Base-by-base conservation (phyloP, 1,284 basidiomycete genomes). In the Pascua guehoae region DNA sequence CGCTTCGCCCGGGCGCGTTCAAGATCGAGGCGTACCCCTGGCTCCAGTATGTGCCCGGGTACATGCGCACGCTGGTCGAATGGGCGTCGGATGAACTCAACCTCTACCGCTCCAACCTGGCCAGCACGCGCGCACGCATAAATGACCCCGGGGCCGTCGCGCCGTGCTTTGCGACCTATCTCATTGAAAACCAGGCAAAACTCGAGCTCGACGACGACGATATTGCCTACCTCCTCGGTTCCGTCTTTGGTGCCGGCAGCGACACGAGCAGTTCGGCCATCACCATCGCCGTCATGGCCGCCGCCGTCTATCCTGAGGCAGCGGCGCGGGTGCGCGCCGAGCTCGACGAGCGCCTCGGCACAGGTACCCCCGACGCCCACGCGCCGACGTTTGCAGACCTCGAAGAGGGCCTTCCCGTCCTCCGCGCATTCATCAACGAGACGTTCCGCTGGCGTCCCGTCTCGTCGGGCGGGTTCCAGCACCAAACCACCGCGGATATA, bases 291-390 rank as follows among this genome's bases (percentile, higher is more conserved):
- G 78, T 83, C 24, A 82, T 88, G 80, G 86, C 86, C 0, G 84
- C 87, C 0, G 85, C 85, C 0, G 78, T 77, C 32, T 81, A 83
- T 65, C 85, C 85, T 0, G 80, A 84, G 8, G 78, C 81, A 4
- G 84, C 86, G 56, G 68, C 61, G 3, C 74, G 71, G 39, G 84
- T 87, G 0, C 85, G 85, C 62, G 79, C 81, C 5, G 84, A 88
- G 65, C 69, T 88, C 7, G 85, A 88, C 52, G 52, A 49, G 4
- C 79, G 87, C 38, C 7, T 32, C 24, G 24, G 24, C 3, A 32
- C 24, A 32, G 24, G 24, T 7, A 12, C n/a, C 18, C 18, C 18
- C 45, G 12, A 12, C 4, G 12, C 38, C 32, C 41, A 14, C 32
- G 15, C 43, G 10, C 62, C 62, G 12, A 43, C 54, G 5, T 64